Percentiles rank a stretch among this genome's conserved stretches.
Conservation (phyloP, 2,329 filamentous ascomycete species). For the Fusarium sp. region DNA sequence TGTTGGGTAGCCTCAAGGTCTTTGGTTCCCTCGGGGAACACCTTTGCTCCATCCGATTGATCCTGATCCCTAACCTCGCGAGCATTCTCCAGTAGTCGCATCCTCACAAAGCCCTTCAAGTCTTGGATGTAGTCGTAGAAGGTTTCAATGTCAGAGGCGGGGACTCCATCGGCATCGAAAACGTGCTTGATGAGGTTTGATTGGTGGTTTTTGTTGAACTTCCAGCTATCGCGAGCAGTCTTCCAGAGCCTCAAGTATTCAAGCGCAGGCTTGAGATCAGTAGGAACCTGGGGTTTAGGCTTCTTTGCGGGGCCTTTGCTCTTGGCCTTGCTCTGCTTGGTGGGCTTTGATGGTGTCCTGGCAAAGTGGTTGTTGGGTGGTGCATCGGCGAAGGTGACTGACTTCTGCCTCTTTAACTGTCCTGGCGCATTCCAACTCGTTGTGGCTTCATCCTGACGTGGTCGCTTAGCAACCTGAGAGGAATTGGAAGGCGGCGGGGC, state of each 20-base stretch:
- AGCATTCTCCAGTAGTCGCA: slow-evolving; percentile 75
- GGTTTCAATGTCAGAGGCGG: slow-evolving; percentile 73
- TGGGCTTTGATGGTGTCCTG: slow-evolving; percentile 51
- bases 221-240: slow-evolving; percentile 79
- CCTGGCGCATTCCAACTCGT: slow-evolving; percentile 44
- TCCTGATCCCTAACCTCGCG: slow-evolving; percentile 69
- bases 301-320: slow-evolving; percentile 56
- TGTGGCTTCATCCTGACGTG: slow-evolving; percentile 48
- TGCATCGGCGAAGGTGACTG: slow-evolving; percentile 62
- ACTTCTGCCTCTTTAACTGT: slow-evolving; percentile 57
- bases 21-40: slow-evolving; percentile 63
- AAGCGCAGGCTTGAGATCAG: slow-evolving; percentile 72
- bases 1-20: slow-evolving; percentile 63
- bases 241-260: slow-evolving; percentile 83
- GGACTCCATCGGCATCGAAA: slow-evolving; percentile 78
- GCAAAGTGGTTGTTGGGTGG: slow-evolving; percentile 45
- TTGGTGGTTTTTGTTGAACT: slow-evolving; percentile 96
- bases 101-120: slow-evolving; percentile 79
- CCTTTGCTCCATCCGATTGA: slow-evolving; percentile 60
- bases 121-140: slow-evolving; percentile 84
- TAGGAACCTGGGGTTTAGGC: slow-evolving; percentile 51
- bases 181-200: slow-evolving; percentile 85
- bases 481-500: slow-evolving; percentile 50
- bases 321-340: slow-evolving; percentile 48
- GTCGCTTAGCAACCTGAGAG: slow-evolving; percentile 50